Percentiles rank a stretch among this genome's conserved stretches.
phyloP scores from a whole-genome alignment of 2,329 filamentous ascomycete species.

The Aspergillus fructus region DNA sequence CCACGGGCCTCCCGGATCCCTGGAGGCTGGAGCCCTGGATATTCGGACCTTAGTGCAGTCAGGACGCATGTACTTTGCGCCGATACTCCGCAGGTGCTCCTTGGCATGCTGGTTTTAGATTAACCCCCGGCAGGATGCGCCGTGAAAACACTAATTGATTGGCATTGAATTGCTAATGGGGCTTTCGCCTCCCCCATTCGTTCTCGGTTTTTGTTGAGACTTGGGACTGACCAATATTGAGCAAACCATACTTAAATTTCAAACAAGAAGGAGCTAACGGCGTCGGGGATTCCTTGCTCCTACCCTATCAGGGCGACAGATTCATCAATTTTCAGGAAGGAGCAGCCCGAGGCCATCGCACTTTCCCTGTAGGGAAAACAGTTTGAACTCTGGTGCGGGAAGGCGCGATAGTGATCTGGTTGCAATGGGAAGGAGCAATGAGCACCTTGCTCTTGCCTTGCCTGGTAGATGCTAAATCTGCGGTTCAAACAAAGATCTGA shows the following conservation, averaged over 20 bases:
- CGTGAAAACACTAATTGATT: too few relatives aligned
- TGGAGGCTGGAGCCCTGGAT: not conserved
- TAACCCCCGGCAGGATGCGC: too few relatives aligned
- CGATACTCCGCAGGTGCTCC: too few relatives aligned
- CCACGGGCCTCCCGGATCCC: not conserved
- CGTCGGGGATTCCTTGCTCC: not conserved
- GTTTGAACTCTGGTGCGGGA: not conserved
- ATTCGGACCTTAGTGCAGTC: too few relatives aligned
- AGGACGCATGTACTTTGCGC: too few relatives aligned
- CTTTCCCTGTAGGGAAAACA: too few relatives aligned
- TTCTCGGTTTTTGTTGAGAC: too few relatives aligned
- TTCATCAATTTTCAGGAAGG: too few relatives aligned
- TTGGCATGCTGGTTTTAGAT: too few relatives aligned
- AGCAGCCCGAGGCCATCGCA: too few relatives aligned
- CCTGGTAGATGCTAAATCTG: not conserved
- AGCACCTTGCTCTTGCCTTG: not conserved
- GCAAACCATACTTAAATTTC: not conserved
- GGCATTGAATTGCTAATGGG: not conserved
- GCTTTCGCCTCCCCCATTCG: not conserved
- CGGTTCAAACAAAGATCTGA: not conserved
- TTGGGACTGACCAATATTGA: not conserved
- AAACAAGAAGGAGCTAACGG: not conserved
- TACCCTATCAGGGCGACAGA: not conserved
- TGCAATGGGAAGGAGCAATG: not conserved
- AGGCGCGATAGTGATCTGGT: not conserved